These are phyloP conservation scores for Echeveria elegans DNA, from an alignment of 164 flowering plant species.

Conservation along the genomic window DNA sequence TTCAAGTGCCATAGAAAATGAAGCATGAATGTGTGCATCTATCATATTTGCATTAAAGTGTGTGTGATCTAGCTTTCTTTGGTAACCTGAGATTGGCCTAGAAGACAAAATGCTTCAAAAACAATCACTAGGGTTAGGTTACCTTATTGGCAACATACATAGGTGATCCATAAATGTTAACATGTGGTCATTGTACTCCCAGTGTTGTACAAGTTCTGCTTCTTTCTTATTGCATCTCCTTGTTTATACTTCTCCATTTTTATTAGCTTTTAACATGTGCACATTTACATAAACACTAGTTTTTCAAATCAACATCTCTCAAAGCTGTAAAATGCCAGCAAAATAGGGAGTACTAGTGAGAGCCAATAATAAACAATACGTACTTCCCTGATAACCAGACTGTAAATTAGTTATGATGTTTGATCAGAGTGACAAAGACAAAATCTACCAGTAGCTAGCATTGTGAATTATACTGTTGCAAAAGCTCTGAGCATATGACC, in stretches of 20 bases:
- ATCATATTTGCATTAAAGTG: too few species aligned
- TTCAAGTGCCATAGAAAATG: not conserved
- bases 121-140: not conserved
- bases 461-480: slow-evolving; percentile 1
- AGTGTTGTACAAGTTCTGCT: not conserved
- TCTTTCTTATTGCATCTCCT: not conserved
- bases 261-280: not conserved
- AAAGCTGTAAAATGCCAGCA: slow-evolving; percentile 4
- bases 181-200: too few species aligned
- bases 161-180: not conserved
- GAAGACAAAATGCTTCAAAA: not conserved
- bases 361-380: not conserved
- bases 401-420: not conserved
- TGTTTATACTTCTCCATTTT: not conserved
- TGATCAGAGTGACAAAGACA: not conserved
- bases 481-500: not conserved
- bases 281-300: not conserved
- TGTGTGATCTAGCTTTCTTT: too few species aligned
- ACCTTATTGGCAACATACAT: too few species aligned
- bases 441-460: not conserved
- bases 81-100: not conserved
- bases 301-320: not conserved
- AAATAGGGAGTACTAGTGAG: not conserved
- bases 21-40: not conserved
- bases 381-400: not conserved